These are phyloP conservation scores for Tillandsia fasciculata DNA, from an alignment of 176 grass and related monocot species.

Conservation along the genomic window DNA sequence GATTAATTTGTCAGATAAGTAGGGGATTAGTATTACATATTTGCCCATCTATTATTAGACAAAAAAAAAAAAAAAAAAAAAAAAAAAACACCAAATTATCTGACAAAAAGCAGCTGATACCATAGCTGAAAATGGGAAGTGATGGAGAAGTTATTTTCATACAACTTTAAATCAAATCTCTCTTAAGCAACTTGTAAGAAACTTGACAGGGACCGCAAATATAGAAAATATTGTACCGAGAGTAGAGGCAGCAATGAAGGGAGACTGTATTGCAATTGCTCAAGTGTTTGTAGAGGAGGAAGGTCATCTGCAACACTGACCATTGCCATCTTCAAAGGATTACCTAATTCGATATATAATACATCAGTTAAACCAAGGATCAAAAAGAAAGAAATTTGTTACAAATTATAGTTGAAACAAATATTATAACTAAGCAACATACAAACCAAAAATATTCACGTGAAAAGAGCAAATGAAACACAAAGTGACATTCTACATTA, in stretches of 20 bases:
- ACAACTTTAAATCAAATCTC: too few species aligned
- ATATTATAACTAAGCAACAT: background rate
- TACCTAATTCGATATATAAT: slow-evolving; percentile 30
- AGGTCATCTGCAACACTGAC: slow-evolving; percentile 47
- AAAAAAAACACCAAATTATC: too few species aligned
- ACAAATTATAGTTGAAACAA: background rate
- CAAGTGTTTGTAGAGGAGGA: slow-evolving; percentile 47
- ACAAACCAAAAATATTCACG: too few species aligned
- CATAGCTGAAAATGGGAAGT: too few species aligned
- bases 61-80: too few species aligned
- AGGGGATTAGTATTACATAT: too few species aligned
- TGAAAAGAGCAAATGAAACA: too few species aligned
- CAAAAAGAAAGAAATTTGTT: background rate
- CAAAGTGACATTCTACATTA: too few species aligned
- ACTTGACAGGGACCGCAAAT: background rate
- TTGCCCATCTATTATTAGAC: too few species aligned
- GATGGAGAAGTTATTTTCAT: too few species aligned
- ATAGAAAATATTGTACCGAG: slow-evolving; percentile 38
- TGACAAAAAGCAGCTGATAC: background rate
- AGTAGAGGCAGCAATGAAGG: slow-evolving; percentile 82
- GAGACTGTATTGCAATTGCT: slow-evolving; percentile 63
- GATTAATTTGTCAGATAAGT: too few species aligned
- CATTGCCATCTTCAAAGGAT: slow-evolving; percentile 89
- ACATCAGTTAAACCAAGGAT: background rate
- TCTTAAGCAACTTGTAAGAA: too few species aligned